Evolutionary conservation across 1,139 yeast species (phyloP).

Genomic region (Blastobotrys apis): DNA sequence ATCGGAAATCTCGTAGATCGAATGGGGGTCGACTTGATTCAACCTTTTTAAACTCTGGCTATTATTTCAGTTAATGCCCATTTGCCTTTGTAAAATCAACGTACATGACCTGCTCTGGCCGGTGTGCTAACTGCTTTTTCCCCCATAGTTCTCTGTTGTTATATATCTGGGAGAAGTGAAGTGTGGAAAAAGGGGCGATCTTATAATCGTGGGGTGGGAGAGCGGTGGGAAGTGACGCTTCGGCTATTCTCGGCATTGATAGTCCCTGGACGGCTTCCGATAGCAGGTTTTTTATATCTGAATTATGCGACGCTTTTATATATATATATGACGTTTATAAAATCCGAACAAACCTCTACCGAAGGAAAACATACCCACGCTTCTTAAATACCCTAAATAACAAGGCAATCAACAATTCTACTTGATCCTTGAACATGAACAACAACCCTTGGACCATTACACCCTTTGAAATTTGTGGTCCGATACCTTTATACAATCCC

Average conservation of each 20-base stretch:
- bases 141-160: no score
- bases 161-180: not conserved
- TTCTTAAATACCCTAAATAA: conserved; percentile 29
- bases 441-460: conserved; percentile 80
- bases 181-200: not conserved
- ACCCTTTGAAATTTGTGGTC: conserved; percentile 79
- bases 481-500: conserved; percentile 72
- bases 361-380: conserved; percentile 2
- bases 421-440: conserved; percentile 74
- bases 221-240: no score
- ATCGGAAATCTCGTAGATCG: conserved; percentile 19
- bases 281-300: no score
- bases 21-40: conserved; percentile 25
- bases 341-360: not conserved
- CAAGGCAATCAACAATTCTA: conserved; percentile 36
- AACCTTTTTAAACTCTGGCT: conserved; percentile 15
- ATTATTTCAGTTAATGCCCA: not conserved
- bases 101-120: no score
- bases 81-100: not conserved
- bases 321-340: not conserved
- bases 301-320: no score
- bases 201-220: no score
- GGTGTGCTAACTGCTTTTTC: no score
- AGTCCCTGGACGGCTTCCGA: no score
- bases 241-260: no score